Evolutionary conservation across 257 asterid genomes (phyloP).

Genomic region (Solanum lignicaule): DNA sequence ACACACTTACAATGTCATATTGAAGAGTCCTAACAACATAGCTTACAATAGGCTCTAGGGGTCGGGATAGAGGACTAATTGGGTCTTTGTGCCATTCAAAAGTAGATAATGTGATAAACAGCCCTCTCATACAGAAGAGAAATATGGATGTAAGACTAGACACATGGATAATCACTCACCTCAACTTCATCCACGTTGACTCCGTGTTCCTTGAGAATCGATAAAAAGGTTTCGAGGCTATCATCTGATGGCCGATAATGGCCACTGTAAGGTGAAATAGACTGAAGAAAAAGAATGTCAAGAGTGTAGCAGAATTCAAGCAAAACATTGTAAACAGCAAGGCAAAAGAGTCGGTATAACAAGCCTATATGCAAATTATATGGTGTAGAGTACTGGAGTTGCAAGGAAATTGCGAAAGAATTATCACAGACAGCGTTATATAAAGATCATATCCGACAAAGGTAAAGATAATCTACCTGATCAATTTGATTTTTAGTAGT

Average conservation of each 20-base stretch:
- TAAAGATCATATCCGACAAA: neutral
- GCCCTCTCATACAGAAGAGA: neutral
- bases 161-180: constrained; percentile 31
- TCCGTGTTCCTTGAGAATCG: constrained; percentile 62
- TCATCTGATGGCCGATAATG: constrained; percentile 93
- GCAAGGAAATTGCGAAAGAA: neutral
- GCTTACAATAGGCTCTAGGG: neutral
- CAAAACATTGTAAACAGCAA: too few relatives aligned
- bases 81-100: neutral
- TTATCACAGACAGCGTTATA: neutral
- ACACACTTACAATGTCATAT: neutral
- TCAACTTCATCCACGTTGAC: constrained; percentile 52
- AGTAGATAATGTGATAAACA: neutral
- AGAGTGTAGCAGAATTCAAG: neutral
- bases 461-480: neutral
- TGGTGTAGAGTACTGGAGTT: neutral
- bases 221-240: constrained; percentile 51
- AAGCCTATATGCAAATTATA: neutral
- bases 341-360: too few relatives aligned
- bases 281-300: constrained; percentile 22
- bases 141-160: neutral
- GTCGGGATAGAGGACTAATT: neutral
- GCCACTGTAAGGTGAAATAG: constrained; percentile 92
- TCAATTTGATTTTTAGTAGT: neutral
- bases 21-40: neutral